Evolutionary conservation across 1,139 yeast species (phyloP).

Genomic region (Nakaseomyces nivariensis): DNA sequence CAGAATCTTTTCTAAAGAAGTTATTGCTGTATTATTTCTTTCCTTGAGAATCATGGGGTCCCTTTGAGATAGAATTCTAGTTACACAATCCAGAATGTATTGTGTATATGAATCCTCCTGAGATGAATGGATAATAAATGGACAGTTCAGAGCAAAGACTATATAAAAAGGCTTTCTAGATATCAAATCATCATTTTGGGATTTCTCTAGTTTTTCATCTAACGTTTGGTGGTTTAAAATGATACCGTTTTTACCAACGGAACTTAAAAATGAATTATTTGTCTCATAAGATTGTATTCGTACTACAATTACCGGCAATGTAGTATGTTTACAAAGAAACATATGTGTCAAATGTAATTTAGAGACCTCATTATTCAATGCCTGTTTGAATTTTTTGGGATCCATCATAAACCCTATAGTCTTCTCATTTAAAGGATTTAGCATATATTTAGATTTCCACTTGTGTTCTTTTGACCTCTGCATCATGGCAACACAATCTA

Average conservation of each 20-base stretch:
- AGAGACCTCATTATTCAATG: constrained; percentile 40
- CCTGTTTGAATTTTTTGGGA: constrained; percentile 36
- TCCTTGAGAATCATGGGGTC: constrained; percentile 28
- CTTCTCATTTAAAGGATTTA: background rate
- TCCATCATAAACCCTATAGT: background rate
- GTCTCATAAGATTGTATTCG: constrained; percentile 63
- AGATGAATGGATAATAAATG: constrained; percentile 53
- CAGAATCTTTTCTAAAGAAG: constrained; percentile 32
- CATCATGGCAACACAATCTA: constrained; percentile 56
- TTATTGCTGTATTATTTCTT: constrained; percentile 39
- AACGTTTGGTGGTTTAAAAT: constrained; percentile 7
- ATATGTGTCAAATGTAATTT: constrained; percentile 47
- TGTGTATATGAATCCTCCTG: constrained; percentile 40
- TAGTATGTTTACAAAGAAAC: constrained; percentile 59
- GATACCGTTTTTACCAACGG: constrained; percentile 2
- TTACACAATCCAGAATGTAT: constrained; percentile 51
- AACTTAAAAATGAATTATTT: constrained; percentile 8
- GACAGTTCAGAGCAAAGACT: constrained; percentile 59
- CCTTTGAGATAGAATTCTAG: constrained; percentile 38
- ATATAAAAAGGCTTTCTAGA: constrained; percentile 54
- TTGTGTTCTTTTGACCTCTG: constrained; percentile 42
- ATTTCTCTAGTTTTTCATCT: constrained; percentile 13
- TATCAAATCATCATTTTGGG: constrained; percentile 32
- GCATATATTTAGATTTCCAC: constrained; percentile 35
- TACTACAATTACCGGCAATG: constrained; percentile 47